Base-by-base conservation (phyloP, 148 eudicot genomes). In the Rhododendron henanense region DNA sequence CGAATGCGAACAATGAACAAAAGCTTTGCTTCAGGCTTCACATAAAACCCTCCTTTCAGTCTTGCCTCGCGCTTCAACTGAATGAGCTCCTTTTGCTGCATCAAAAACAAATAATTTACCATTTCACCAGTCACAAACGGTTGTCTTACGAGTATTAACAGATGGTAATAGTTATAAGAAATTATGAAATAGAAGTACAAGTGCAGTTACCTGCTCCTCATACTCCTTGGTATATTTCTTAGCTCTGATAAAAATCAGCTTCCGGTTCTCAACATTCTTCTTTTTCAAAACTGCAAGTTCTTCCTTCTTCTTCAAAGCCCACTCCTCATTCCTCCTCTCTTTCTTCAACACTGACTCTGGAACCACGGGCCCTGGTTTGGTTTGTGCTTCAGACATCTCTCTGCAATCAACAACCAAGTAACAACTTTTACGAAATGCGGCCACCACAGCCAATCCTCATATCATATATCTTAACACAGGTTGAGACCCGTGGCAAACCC, bases 271-370 rank as follows among this genome's bases (percentile, higher is more conserved):
- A 57, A 88, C 90, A 16, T 88, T 92, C 91, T 94, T 94, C 88
- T 86, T 88, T 88, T 93, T 94, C 81, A 90, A 73, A 2, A 82
- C 87, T 51, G 87, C 90, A 23, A 89, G 63, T 51, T 90, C 94
- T 53, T 92, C 90, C 86, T 90, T 89, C 86, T 91, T 94, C 4
- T 89, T 93, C 84, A 91, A 71, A 79, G 93, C 95, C 98, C 97
- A 95, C 86, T 94, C 95, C 84, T 93, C 95, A 39, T 78, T 90
- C 90, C 98, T 95, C 85, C 93, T 91, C 79, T 93, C 96, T 91
- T 96, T 94, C 93, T 96, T 96, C 88, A 94, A 85, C 1, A 94
- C 94, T 0, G 98, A 96, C 89, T 96, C 98, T 1, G 99, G 99
- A 44, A 96, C 94, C 28, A 91, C 47, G 0, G 83, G 85, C 23